Base-by-base conservation (phyloP, 108 stramenopile genomes). In the Chaetoceros muelleri region DNA sequence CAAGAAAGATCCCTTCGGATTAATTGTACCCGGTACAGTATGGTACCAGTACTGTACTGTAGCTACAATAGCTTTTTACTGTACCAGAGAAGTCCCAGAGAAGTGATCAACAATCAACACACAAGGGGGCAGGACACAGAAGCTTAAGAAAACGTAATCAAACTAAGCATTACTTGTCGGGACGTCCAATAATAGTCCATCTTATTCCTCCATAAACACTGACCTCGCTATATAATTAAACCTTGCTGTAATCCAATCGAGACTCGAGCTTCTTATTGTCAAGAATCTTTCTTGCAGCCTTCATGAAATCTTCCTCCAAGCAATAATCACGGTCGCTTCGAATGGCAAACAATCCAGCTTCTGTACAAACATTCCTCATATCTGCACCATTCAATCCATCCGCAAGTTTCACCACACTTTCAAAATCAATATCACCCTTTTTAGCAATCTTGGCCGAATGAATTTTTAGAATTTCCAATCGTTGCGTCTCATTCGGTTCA, bases 251-350 rank as follows among this genome's bases (percentile, higher is more conserved):
- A 68, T 98, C 96, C 62, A 98, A 67, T 75, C 98, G 98, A 52
- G 84, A 87, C 88, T 99, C 98, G 57, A 99, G 81, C 75, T 97
- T 98, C 87, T 98, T 99, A 66, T 78, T 88, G 54, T 99, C 98
- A 47, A 96, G 86, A 65, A 99, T 93, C 84, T 99, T 99, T 34
- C 98, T 75, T 22, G 92, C 96, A 0, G 96, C 96, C 85, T 97
- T 96, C 97, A 99, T 97, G 61, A 99, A 98, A 71, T 99, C 98
- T 65, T 98, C 96, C 71, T 98, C 98, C 48, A 97, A 65, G 20
- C 94, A 92, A 72, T 97, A 97, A 66, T 96, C 95, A 34, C 98
- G 70, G 66, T 97, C 97, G 24, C 79, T 78, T 30, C 98, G 84
- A 69, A 98, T 99, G 44, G 98, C 98, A 73, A 98, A 99, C 49